Evolutionary conservation across 495 filamentous ascomycete species (phyloP), one percentile per base, ranked within the genome.

Genomic region (Neurospora intermedia): DNA sequence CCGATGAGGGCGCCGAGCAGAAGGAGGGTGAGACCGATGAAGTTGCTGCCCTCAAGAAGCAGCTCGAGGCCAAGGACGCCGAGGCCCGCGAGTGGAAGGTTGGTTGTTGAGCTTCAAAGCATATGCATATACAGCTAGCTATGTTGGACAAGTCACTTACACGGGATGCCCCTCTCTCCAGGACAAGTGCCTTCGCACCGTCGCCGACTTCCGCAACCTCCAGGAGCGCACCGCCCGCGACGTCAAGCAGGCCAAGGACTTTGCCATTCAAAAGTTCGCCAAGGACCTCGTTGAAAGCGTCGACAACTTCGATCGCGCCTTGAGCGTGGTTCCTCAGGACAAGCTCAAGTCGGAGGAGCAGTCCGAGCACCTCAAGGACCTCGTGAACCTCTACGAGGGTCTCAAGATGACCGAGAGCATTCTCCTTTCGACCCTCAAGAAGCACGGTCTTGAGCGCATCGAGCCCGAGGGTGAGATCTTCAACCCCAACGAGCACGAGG

Each of bases 191-290:
- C 89, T 96, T 69, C 96, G 96, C 77, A 91, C 90, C 66, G 92
- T 97, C 74, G 96, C 96, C 80, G 96, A 98, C 75, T 98, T 94
- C 88, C 93, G 93, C 77, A 99, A 98, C 85, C 91, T 98, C 45
- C 94, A 98, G 85, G 93, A 97, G 75, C 93, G 96, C 77, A 95
- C 93, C 8, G 90, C 92, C 83, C 93, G 96, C 76, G 96, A 99
- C 66, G 89, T 96, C 82, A 91, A 96, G 79, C 81, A 87, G 43
- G 92, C 94, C 46, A 91, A 90, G 74, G 93, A 96, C 84, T 99
- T 95, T 77, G 96, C 96, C 73, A 94, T 99, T 80, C 93, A 97
- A 81, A 88, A 90, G 71, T 99, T 99, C 84, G 93, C 95, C 79
- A 90, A 91, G 80, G 96, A 99, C 83, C 90, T 99, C 48, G 87